Evolutionary conservation across 331 rosid species (phyloP), one percentile per base, ranked within the genome.

Genomic region (Acacia pycnantha): DNA sequence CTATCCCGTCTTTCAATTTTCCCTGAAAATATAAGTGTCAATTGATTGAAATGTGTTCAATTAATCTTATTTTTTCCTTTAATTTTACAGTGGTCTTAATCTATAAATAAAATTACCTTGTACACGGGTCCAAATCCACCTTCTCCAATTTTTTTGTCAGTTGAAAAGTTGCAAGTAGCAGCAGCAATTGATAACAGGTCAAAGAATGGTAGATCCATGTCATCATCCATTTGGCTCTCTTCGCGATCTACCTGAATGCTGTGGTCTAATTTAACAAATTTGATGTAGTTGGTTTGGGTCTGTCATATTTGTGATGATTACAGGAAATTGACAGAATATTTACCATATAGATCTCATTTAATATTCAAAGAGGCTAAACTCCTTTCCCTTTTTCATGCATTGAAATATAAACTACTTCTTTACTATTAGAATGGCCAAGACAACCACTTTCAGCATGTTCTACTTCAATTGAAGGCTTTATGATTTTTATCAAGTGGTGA

Each of bases 91-190:
- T 43, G 9, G 73, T 50, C 44, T 27, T 54, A 73, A 65, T 80
- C 16, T 66, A 48, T 37, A 15, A 56, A 77, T 26, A 74, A 22
- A 71, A 54, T 76, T 79, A 82, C 88, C 88, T 44, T 59, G 75
- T 84, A 87, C 29, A 84, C 90, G 33, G 88, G 75, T 56, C 90
- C 90, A 87, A 87, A 87, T 21, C 88, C 88, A 33, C 90, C 90
- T 87, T 87, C 84, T 75, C 88, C 90, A 50, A 87, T 78, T 78
- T 84, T 87, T 79, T 79, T 78, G 5, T 46, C 71, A 35, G 65
- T 18, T 27, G 90, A 70, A 41, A 87, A 84, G 59, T 82, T 76
- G 71, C 48, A 46, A 37, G 90, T 87, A 44, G 88, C 90, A 41
- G 70, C 62, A 21, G 76, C 82, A 50, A 84, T 75, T 75, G 84